Conservation (phyloP, 176 grass and related monocot genomes). For the Secale cereale region DNA sequence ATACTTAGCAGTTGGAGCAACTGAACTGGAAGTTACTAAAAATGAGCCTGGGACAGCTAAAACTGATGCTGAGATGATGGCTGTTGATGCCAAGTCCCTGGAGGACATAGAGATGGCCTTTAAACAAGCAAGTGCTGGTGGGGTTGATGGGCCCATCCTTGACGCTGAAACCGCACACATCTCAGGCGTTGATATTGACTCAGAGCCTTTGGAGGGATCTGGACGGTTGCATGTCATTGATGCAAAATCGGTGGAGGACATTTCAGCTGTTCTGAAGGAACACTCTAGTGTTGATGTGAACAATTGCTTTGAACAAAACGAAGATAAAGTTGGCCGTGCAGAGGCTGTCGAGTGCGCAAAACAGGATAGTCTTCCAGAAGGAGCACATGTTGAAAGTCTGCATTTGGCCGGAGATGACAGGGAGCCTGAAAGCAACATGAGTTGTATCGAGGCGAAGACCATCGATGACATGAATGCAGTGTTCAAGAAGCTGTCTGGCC, state of each 20-base stretch:
- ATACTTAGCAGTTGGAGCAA: slow-evolving; percentile 17
- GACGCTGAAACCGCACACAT: slow-evolving; percentile 19
- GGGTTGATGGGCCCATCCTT: slow-evolving; percentile 22
- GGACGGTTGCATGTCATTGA: slow-evolving; percentile 48
- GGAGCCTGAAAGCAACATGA: slow-evolving; percentile 4
- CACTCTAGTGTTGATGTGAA: slow-evolving; percentile 13
- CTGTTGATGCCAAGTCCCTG: slow-evolving; percentile 56
- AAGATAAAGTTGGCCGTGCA: slow-evolving; percentile 19
- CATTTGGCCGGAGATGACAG: background rate
- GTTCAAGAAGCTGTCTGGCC: slow-evolving; percentile 24
- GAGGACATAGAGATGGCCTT: slow-evolving; percentile 56
- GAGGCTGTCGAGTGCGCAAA: background rate
- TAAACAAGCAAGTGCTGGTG: slow-evolving; percentile 38
- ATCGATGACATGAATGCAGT: slow-evolving; percentile 17
- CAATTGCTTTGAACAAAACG: slow-evolving; percentile 27
- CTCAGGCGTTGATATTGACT: background rate
- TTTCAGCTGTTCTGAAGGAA: slow-evolving; percentile 40
- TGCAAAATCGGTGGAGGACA: slow-evolving; percentile 66
- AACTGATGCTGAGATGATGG: slow-evolving; percentile 33
- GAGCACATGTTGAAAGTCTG: slow-evolving; percentile 3
- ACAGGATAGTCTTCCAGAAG: background rate
- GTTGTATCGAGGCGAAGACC: slow-evolving; percentile 33
- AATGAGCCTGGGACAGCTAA: background rate
- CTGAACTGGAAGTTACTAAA: background rate
- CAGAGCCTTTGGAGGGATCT: slow-evolving; percentile 9